Evolutionary conservation across 192 early-diverging fungal genomes (phyloP).

Genomic region (Backusella tarrabulga): DNA sequence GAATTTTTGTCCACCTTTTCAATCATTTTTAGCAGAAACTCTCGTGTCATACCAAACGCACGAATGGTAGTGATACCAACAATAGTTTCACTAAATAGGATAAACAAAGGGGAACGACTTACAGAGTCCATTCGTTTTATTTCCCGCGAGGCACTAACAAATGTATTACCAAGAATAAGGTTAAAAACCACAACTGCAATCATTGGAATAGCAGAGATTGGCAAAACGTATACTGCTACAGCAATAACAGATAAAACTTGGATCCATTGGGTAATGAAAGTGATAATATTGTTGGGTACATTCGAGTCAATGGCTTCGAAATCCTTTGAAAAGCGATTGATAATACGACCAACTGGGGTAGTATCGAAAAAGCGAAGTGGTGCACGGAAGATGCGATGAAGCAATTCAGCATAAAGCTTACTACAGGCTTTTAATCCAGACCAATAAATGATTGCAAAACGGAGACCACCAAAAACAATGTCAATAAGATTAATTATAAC

Average conservation of each 20-base stretch:
- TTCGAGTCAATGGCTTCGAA: conserved; percentile 73
- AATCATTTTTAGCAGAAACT: conserved; percentile 59
- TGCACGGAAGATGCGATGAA: conserved; percentile 60
- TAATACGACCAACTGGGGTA: conserved; percentile 81
- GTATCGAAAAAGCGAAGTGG: conserved; percentile 86
- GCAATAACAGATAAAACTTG: conserved; percentile 50
- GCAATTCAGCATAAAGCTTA: conserved; percentile 50
- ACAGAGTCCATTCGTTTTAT: conserved; percentile 83
- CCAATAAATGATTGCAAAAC: conserved; percentile 34
- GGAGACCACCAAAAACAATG: conserved; percentile 27
- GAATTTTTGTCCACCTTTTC: conserved; percentile 52
- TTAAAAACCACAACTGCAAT: conserved; percentile 40
- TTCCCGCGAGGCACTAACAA: conserved; percentile 68
- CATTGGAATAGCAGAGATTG: conserved; percentile 55
- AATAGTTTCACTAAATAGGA: conserved; percentile 72
- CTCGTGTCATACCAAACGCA: conserved; percentile 70
- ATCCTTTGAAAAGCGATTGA: conserved; percentile 89
- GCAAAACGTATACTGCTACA: conserved; percentile 59
- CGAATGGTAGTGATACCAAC: conserved; percentile 80
- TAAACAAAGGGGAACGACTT: conserved; percentile 70
- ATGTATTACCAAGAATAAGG: conserved; percentile 50
- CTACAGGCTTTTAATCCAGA: conserved; percentile 54
- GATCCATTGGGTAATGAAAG: conserved; percentile 46
- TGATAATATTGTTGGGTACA: conserved; percentile 48
- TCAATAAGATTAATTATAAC: conserved; percentile 41